Base-by-base conservation (phyloP, 192 early-diverging fungal species). In the Glomus cerebriforme region DNA sequence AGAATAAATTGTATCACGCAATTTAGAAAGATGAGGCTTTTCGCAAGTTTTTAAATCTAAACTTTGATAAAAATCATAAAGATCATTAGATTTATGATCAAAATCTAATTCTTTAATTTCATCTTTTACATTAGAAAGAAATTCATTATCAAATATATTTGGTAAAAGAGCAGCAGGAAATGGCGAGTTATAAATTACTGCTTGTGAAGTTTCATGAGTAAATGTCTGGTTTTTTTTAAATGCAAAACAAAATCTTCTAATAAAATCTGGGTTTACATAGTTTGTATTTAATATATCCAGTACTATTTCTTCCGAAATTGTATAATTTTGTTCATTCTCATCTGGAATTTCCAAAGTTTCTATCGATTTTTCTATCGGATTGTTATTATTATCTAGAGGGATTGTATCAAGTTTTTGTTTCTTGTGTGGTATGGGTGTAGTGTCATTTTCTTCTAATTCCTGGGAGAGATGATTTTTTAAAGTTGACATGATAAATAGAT, bases 61-160 rank as follows among this genome's bases (percentile, higher is more conserved):
- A 6, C 88, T 90, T 59, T 93, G 92, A 75, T 87, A 85, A 74
- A 93, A 93, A 75, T 90, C 88, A 79, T 92, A 93, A 24, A 93
- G 83, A 66, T 93, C 92, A 79, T 92, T 92, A 19, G 91, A 90
- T 69, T 88, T 88, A 78, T 83, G 81, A 31, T 73, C 81, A 47
- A 82, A 88, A 2, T 70, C 62, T 77, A 87, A 81, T 4, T 59
- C 63, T 31, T 83, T 74, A 9, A 87, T 27, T 47, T 82, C 84
- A 17, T 82, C 66, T n/a, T 85, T 85, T 35, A 85, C 67, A 1
- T 75, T 77, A 59, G 82, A 19, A 47, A 85, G 74, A 77, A 82
- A 87, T 0, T 69, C 58, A 9, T 69, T 54, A 5, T 82, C 81
- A 62, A 87, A 74, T 17, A 85, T 81, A 49, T 84, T 82, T 58